Evolutionary conservation across 2,329 filamentous ascomycete species (phyloP).

Genomic region (Didymella keratinophila): DNA sequence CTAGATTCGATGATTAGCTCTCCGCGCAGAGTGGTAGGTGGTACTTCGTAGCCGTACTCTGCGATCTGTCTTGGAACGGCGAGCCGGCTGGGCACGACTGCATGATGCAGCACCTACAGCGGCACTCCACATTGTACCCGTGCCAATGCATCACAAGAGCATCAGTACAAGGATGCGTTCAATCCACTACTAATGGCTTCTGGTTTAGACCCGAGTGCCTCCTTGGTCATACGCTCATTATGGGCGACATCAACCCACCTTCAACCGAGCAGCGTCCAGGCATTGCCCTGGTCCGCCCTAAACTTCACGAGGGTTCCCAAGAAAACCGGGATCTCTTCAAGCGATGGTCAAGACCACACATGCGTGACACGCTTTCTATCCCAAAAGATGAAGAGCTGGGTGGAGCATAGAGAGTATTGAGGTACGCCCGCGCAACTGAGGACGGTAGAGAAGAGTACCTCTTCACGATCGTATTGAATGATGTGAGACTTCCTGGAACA

Average conservation of each 20-base stretch:
- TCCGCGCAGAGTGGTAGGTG: background rate
- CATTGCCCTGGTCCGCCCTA: constrained; percentile 12
- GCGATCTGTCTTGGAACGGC: background rate
- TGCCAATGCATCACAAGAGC: background rate
- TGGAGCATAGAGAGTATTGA: background rate
- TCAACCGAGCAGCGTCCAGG: constrained; percentile 6
- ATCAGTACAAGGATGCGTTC: background rate
- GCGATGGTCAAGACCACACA: constrained; percentile 17
- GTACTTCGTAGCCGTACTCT: background rate
- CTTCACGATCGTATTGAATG: constrained; percentile 9
- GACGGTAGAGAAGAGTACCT: constrained; percentile 13
- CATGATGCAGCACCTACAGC: background rate
- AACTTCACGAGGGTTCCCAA: constrained; percentile 2
- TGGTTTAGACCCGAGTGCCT: background rate
- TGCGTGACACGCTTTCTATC: constrained; percentile 9
- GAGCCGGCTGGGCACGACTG: background rate
- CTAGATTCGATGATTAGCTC: too few species aligned
- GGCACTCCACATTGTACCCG: constrained; percentile 5
- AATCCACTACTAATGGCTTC: too few species aligned
- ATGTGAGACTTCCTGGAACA: constrained; percentile 4
- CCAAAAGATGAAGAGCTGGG: constrained; percentile 8
- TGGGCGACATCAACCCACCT: background rate
- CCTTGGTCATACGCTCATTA: background rate
- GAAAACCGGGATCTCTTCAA: constrained; percentile 10
- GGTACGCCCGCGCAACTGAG: constrained; percentile 7